Base-by-base conservation (phyloP, 139 green algal species). In the Chlorella sp. region DNA sequence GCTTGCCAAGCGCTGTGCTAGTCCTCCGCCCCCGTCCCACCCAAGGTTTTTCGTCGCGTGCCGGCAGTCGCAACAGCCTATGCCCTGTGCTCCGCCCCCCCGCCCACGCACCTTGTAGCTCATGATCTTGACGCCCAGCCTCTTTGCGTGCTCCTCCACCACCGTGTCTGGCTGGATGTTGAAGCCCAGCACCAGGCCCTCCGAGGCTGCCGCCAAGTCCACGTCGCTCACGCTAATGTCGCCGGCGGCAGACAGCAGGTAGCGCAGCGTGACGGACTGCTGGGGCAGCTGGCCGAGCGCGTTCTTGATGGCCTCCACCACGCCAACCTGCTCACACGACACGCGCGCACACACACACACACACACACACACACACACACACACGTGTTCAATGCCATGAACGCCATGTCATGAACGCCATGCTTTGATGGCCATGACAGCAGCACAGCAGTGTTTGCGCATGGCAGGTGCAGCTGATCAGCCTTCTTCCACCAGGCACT, bases 181-280 rank as follows among this genome's bases (percentile, higher is more conserved):
- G 85, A 97, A 97, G n/a, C 84, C 88, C 6, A 97, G 31, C 36
- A 91, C 66, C 80, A 89, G 49, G 49, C 24, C 73, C 31, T 49
- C 55, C 22, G 79, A 90, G 59, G 91, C 90, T 10, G 81, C 74
- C 3, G 95, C 95, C 61, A 99, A 88, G 79, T 98, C 92, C 23
- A 99, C 68, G 81, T 99, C 95, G 5, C 67, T 86, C 6, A 74
- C 72, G 10, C 83, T 93, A 71, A 99, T 86, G 35, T 98, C 91
- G 23, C 92, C 93, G 10, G 93, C 73, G 3, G 31, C 72, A 14
- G 71, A 51, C 69, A 97, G 82, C 73, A 99, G 88, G 88, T 93
- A 98, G 66, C 95, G 87, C 79, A 98, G 88, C 68, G 82, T 68
- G 3, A 98, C 89, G 1, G 72, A 82, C 72, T 97, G 90, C 82